Base-by-base conservation (phyloP, 805 yeast species). In the Suhomyces vadensis region DNA sequence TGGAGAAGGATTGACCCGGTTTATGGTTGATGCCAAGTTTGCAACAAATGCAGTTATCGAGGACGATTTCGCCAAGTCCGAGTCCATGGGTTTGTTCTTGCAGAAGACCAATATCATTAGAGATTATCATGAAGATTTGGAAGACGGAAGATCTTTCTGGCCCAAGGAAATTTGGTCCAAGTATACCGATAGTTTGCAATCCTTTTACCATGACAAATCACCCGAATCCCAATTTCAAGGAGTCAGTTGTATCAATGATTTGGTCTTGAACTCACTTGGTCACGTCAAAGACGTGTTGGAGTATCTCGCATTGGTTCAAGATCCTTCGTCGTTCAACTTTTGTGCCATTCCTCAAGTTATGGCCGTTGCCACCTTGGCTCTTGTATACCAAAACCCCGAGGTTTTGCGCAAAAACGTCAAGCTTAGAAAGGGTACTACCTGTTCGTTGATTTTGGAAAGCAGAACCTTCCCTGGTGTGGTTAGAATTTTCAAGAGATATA, bases 281-380 rank as follows among this genome's bases (percentile, higher is more conserved):
- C 97, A 92, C 58, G 90, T 80, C 31, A 78, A 78, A 42, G 94
- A 88, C 57, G 85, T 82, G 23, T 74, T 94, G 55, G 77, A 77
- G 41, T 94, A 87, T 63, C 74, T 94, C 44, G 78, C 92, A 13
- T 73, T 82, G 49, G 78, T 94, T 39, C 77, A 78, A 47, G 99
- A 94, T 61, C 87, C 85, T 48, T 81, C 96, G 1, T 69, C 84
- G 39, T 94, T 89, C 73, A 85, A 83, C 55, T 94, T 94, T 73
- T 91, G 97, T 71, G 88, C 97, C 8, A 94, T 94, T 60, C 99
- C 99, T 14, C 99, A 94, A 70, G 97, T 92, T 14, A 94, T 94
- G 99, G 97, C 98, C 27, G 86, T 94, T 63, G 97, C 99, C 11
- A 89, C 98, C 1, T 75, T 94, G 55, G 89, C 92, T 17, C 73